Conservation (phyloP, 768 basidiomycete genomes). For the Polyporus arcularius region DNA sequence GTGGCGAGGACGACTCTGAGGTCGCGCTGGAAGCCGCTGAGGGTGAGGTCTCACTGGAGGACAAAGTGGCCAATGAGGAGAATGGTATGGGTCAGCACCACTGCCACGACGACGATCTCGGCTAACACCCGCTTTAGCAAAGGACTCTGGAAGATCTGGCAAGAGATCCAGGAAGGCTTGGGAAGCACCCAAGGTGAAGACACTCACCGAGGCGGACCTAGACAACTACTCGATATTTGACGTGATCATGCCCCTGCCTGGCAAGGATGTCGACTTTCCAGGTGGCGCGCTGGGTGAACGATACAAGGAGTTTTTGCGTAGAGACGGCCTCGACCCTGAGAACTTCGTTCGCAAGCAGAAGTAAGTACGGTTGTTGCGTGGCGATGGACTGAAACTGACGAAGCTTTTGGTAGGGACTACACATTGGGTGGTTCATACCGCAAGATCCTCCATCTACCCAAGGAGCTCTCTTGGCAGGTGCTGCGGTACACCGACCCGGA, state of each 20-base stretch:
- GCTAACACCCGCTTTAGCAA: neutral
- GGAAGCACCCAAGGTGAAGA: conserved; percentile 71
- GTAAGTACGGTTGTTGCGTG: conserved; percentile 43
- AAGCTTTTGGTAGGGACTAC: conserved; percentile 70
- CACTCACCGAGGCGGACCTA: conserved; percentile 75
- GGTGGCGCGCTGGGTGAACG: conserved; percentile 84
- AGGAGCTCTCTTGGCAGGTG: conserved; percentile 77
- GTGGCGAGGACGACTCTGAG: conserved; percentile 33
- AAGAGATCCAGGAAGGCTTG: conserved; percentile 51
- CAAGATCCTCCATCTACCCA: conserved; percentile 84
- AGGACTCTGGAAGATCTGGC: conserved; percentile 23
- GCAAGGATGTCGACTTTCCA: conserved; percentile 92
- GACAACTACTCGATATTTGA: conserved; percentile 88
- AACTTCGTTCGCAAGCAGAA: conserved; percentile 89
- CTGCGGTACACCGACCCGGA: conserved; percentile 93
- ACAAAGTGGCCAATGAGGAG: conserved; percentile 20
- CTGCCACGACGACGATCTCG: neutral
- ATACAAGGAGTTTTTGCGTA: conserved; percentile 76
- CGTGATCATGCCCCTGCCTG: conserved; percentile 96
- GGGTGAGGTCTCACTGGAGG: conserved; percentile 13
- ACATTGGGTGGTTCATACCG: conserved; percentile 92
- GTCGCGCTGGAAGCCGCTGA: conserved; percentile 36
- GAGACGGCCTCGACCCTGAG: conserved; percentile 89
- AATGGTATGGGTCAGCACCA: conserved; percentile 17
- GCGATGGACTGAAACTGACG: neutral